Conservation (phyloP, 768 basidiomycete species). For the Xerocomellus amylosporus region DNA sequence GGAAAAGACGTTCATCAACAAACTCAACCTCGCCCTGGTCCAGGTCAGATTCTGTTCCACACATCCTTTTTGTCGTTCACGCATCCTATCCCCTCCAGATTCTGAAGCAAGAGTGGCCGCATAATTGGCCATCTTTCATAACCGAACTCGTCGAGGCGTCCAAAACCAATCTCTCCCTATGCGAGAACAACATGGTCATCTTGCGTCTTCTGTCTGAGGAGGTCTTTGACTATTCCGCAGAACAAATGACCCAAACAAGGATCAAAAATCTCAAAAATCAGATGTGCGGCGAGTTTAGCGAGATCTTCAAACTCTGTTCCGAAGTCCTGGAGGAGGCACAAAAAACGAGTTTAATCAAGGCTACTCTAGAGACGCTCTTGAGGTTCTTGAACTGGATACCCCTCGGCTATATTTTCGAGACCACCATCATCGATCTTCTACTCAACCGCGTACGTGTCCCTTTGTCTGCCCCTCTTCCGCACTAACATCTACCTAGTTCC, state of each 20-base stretch:
- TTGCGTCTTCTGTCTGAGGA: slow-evolving; percentile 96
- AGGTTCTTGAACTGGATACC: slow-evolving; percentile 99
- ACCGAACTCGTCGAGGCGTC: slow-evolving; percentile 96
- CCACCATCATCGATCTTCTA: slow-evolving; percentile 91
- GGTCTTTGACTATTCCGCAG: slow-evolving; percentile 97
- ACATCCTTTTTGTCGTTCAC: neutral
- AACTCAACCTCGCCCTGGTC: slow-evolving; percentile 93
- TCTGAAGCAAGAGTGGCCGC: slow-evolving; percentile 99
- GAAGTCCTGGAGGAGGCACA: slow-evolving; percentile 97
- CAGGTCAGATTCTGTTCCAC: slow-evolving; percentile 53
- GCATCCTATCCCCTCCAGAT: slow-evolving; percentile 52
- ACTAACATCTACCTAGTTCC: slow-evolving; percentile 57
- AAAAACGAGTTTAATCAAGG: slow-evolving; percentile 91
- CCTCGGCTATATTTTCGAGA: slow-evolving; percentile 97
- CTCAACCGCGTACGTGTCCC: slow-evolving; percentile 73
- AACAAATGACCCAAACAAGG: slow-evolving; percentile 97
- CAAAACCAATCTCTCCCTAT: slow-evolving; percentile 91
- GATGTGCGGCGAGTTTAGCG: slow-evolving; percentile 95
- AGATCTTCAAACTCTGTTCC: slow-evolving; percentile 96
- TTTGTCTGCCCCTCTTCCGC: slow-evolving; percentile 9
- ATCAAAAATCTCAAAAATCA: slow-evolving; percentile 97
- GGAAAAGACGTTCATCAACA: slow-evolving; percentile 94
- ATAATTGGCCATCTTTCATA: slow-evolving; percentile 98
- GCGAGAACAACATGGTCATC: slow-evolving; percentile 99
- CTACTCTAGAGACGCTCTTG: slow-evolving; percentile 90